Evolutionary conservation across 192 early-diverging fungal genomes (phyloP), one percentile per base, ranked within the genome.

Genomic region (Rhizophagus clarus): DNA sequence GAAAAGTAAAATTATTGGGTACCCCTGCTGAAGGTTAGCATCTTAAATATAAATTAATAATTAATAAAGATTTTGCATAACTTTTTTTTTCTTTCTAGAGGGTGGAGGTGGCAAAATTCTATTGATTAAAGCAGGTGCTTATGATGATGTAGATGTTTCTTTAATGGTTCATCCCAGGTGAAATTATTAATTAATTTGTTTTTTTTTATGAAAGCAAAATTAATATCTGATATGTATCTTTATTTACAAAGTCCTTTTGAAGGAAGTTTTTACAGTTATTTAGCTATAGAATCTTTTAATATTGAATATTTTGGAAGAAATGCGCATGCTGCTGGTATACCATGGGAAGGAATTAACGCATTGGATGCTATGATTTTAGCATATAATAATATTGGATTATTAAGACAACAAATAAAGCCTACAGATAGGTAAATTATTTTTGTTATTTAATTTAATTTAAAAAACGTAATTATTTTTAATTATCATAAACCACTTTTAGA

Each of bases 111-210:
- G 95, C 60, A 97, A 97, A 81, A 91, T 94, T 72, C 79, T 82
- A 2, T 83, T 97, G 80, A 85, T 93, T 34, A 76, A 94, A 56
- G 81, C 84, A 15, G 91, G 92, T 1, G 91, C 91, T 5, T 95
- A 95, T 85, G 86, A 93, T 37, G 87, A 88, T 79, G 80, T 90
- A 47, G 93, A 94, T 74, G 83, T 92, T 15, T 89, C 93, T 77
- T 81, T 97, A 85, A 97, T 97, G 94, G 81, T 92, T 60, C 95
- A 97, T 84, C 95, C 95, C n/a, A 81, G 89, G 80, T 87, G 81
- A 77, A 15, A 17, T 34, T 34, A 34, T 34, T 34, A 34, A 26
- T 42, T 15, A 17, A 6, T 69, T 69, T 20, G 22, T 22, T 34
- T 34, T 34, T 34, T 20, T 20, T 40, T n/a, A 45, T 8, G n/a